Evolutionary conservation across 1,284 basidiomycete genomes (phyloP).

Genomic region (Apiotrichum mycotoxinovorans): DNA sequence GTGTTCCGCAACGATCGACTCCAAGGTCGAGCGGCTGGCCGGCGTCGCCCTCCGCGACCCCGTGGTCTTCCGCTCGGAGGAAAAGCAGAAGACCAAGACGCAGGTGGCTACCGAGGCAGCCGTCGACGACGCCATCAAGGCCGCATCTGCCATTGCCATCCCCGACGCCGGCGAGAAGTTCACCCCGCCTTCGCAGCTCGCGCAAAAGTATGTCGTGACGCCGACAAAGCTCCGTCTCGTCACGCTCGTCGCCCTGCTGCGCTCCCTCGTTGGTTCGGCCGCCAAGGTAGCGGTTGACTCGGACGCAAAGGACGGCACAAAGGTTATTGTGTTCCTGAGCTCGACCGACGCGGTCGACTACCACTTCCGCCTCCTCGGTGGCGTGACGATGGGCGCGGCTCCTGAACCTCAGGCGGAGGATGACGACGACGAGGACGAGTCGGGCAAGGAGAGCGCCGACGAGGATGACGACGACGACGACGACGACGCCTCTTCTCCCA

Average conservation of each 20-base stretch:
- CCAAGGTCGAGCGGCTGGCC: constrained; percentile 89
- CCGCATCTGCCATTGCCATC: constrained; percentile 25
- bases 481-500: constrained; percentile 14
- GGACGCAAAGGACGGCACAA: constrained; percentile 41
- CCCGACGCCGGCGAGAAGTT: constrained; percentile 58
- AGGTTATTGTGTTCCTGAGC: constrained; percentile 90
- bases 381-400: constrained; percentile 64
- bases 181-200: constrained; percentile 87
- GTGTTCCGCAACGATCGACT: constrained; percentile 94
- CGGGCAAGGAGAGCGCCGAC: constrained; percentile 30
- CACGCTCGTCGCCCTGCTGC: constrained; percentile 77
- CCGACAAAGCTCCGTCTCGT: constrained; percentile 93
- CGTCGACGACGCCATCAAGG: constrained; percentile 28
- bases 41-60: constrained; percentile 67
- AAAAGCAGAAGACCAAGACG: constrained; percentile 18
- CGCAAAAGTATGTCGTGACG: constrained; percentile 89
- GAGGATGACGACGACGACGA: constrained; percentile 40
- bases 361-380: constrained; percentile 84
- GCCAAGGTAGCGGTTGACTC: constrained; percentile 21
- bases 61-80: constrained; percentile 49
- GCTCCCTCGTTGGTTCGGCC: constrained; percentile 61
- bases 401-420: constrained; percentile 36
- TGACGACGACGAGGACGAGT: constrained; percentile 17
- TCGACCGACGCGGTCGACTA: constrained; percentile 98
- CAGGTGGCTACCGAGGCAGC: constrained; percentile 1